phyloP scores from a whole-genome alignment of 2,329 filamentous ascomycete species.

The Phialophora tarda region DNA sequence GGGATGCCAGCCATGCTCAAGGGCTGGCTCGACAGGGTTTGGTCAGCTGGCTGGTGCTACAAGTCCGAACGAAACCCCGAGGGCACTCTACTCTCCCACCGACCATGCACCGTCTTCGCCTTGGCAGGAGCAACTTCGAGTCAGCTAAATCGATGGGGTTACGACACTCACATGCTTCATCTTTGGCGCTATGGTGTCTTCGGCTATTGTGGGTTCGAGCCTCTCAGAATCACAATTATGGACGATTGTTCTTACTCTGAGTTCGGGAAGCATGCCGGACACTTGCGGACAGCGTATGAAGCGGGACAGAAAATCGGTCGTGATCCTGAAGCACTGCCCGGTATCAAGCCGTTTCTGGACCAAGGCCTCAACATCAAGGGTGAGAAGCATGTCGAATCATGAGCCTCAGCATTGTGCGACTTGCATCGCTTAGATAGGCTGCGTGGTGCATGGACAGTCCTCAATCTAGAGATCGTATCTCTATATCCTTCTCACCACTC shows the following conservation, averaged over 20 bases:
- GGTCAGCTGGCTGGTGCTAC: slow-evolving; percentile 22
- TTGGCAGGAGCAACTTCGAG: slow-evolving; percentile 17
- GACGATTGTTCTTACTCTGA: slow-evolving; percentile 15
- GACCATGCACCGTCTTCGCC: slow-evolving; percentile 22
- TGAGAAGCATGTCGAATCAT: slow-evolving; percentile 10
- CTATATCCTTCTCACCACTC: neutral
- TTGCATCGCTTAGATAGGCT: neutral
- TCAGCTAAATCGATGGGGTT: slow-evolving; percentile 22
- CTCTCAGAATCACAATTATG: slow-evolving; percentile 25
- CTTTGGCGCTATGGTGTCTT: slow-evolving; percentile 25
- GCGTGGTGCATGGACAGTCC: no score
- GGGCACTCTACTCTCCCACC: slow-evolving; percentile 10
- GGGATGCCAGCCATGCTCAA: slow-evolving; percentile 23
- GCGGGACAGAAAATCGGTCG: slow-evolving; percentile 18
- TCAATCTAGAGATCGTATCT: neutral
- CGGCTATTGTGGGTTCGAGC: slow-evolving; percentile 25
- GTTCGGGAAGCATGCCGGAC: slow-evolving; percentile 10
- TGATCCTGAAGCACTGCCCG: slow-evolving; percentile 16
- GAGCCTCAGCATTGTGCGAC: neutral
- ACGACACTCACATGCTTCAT: slow-evolving; percentile 23
- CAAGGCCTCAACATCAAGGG: slow-evolving; percentile 17
- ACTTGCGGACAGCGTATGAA: slow-evolving; percentile 17
- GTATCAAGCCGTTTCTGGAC: slow-evolving; percentile 21
- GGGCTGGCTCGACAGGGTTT: slow-evolving; percentile 25
- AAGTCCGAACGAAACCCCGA: slow-evolving; percentile 21